A percentile compares a stretch with the other conserved stretches of the same genome.
phyloP scores from a whole-genome alignment of 2,329 filamentous ascomycete species.

The Epichloe brachyelytri region DNA sequence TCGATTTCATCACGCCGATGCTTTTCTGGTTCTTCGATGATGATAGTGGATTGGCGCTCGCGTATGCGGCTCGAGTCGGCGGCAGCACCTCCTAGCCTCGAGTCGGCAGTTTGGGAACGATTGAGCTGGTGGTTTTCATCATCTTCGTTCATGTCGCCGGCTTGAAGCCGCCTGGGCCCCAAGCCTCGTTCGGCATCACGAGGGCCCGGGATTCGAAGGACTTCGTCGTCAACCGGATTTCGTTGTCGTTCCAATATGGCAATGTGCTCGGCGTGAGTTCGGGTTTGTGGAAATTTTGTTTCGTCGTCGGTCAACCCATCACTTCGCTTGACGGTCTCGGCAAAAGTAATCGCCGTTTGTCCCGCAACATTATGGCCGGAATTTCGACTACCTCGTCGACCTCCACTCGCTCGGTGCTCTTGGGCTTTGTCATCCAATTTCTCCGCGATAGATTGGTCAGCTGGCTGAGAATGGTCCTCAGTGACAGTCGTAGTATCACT shows the following conservation, averaged over 20 bases:
- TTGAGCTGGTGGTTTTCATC: constrained; percentile 18
- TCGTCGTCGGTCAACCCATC: constrained; percentile 39
- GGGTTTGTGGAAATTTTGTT: constrained; percentile 35
- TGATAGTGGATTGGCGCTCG: constrained; percentile 43
- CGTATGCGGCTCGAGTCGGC: constrained; percentile 13
- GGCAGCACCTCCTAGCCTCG: constrained; percentile 11
- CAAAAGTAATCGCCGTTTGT: constrained; percentile 47
- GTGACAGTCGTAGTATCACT: constrained; percentile 23
- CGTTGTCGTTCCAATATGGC: constrained; percentile 78
- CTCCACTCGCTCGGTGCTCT: not conserved
- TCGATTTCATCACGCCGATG: constrained; percentile 22
- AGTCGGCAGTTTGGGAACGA: constrained; percentile 14
- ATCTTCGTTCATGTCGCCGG: constrained; percentile 24
- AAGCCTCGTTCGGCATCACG: constrained; percentile 78
- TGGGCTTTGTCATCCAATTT: not conserved
- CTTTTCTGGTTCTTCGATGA: constrained; percentile 49
- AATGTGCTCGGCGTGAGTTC: constrained; percentile 64
- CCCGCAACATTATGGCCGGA: constrained; percentile 5
- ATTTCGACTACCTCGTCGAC: not conserved
- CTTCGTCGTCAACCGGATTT: constrained; percentile 57
- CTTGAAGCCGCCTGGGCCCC: constrained; percentile 44
- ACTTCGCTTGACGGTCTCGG: constrained; percentile 49
- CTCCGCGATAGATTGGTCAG: constrained; percentile 3
- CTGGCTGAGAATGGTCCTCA: constrained; percentile 9
- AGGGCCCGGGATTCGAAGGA: constrained; percentile 81